Conservation (phyloP, 495 filamentous ascomycete genomes). For the Lichina pygmaea region DNA sequence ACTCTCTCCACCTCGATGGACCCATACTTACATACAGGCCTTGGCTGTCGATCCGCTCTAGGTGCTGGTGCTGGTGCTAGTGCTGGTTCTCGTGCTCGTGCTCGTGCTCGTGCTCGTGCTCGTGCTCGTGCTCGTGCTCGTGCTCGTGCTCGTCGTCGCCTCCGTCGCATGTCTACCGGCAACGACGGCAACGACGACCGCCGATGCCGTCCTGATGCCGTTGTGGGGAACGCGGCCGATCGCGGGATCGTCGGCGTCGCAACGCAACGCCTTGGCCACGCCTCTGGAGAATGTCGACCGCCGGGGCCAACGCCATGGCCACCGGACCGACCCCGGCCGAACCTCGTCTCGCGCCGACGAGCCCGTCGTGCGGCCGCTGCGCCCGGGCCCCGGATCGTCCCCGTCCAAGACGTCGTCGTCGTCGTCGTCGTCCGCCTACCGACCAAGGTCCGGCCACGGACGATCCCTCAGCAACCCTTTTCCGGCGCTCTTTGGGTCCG, state of each 20-base stretch:
- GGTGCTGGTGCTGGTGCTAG: no score
- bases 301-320: not conserved
- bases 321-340: not conserved
- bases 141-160: no score
- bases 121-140: no score
- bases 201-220: constrained; percentile 4
- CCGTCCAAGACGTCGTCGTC: not conserved
- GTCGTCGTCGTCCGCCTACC: constrained; percentile 4
- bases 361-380: not conserved
- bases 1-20: no score
- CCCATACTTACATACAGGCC: no score
- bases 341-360: not conserved
- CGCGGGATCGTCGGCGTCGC: constrained; percentile 1
- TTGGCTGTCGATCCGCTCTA: no score
- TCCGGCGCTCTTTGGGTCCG: constrained; percentile 24
- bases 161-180: no score
- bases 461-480: constrained; percentile 60
- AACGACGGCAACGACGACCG: no score
- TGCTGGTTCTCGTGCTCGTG: no score
- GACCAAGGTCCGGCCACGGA: constrained; percentile 20
- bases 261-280: no score
- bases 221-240: constrained; percentile 8
- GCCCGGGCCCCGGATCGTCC: not conserved
- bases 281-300: not conserved
- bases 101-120: no score